phyloP scores from a whole-genome alignment of 352 stramenopile species.

The Globisporangium polare region DNA sequence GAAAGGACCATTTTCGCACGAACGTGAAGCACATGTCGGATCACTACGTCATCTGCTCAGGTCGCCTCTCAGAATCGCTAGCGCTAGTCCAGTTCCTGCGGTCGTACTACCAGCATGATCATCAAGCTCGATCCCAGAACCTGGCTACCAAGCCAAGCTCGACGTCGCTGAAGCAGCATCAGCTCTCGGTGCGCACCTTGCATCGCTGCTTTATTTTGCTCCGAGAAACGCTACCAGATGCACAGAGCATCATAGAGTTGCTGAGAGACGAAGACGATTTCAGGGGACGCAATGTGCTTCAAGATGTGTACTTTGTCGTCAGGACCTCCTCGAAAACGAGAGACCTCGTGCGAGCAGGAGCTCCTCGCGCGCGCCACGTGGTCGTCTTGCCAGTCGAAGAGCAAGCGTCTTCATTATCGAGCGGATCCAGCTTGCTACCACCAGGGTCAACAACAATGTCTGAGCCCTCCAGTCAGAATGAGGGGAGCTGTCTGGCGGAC shows the following conservation, averaged over 20 bases:
- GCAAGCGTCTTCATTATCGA: background rate
- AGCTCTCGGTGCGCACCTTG: conserved; percentile 5
- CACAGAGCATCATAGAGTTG: conserved; percentile 19
- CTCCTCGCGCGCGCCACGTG: conserved; percentile 23
- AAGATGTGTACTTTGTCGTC: conserved; percentile 28
- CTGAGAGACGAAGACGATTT: conserved; percentile 9
- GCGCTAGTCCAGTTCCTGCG: conserved; percentile 13
- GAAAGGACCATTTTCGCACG: conserved; percentile 26
- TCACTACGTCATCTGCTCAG: conserved; percentile 32
- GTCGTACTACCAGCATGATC: conserved; percentile 10
- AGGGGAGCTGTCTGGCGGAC: conserved; percentile 28
- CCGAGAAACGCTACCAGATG: conserved; percentile 17
- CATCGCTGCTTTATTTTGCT: conserved; percentile 18
- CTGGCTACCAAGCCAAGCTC: background rate
- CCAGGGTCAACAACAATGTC: conserved; percentile 2
- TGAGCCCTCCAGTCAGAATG: conserved; percentile 16
- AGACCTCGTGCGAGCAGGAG: conserved; percentile 27
- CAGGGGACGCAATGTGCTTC: conserved; percentile 20
- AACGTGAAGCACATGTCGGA: conserved; percentile 16
- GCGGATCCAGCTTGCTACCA: background rate
- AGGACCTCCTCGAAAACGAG: conserved; percentile 24
- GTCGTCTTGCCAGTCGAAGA: conserved; percentile 23
- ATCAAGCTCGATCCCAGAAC: background rate
- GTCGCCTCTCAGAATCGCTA: conserved; percentile 9
- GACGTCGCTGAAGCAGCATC: background rate